Conservation (phyloP, 2,329 filamentous ascomycete genomes). For the Scedosporium minutisporum region DNA sequence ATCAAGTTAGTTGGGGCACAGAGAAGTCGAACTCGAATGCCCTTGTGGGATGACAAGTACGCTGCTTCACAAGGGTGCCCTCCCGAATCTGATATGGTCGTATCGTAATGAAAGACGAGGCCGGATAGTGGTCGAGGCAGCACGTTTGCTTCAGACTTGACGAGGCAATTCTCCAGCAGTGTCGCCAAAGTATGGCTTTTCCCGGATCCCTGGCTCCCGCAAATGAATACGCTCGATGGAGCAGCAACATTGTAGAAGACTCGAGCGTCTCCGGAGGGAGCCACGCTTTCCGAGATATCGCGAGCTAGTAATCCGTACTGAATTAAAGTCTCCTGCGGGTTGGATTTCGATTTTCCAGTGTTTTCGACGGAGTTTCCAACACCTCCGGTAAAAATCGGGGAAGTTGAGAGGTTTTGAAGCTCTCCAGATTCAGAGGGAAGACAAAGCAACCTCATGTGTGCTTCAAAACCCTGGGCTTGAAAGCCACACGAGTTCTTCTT, state of each 20-base stretch:
- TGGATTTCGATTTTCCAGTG: no score
- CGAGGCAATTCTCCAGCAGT: slow-evolving; percentile 47
- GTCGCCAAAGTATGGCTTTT: slow-evolving; percentile 53
- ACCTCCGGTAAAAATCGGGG: no score
- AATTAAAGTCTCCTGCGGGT: no score
- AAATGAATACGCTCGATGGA: slow-evolving; percentile 53
- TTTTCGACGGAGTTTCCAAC: no score
- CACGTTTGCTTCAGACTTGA: slow-evolving; percentile 30
- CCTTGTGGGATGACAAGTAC: slow-evolving; percentile 33
- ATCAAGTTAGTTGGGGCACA: slow-evolving; percentile 43
- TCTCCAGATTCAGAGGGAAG: no score
- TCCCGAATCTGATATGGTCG: slow-evolving; percentile 35
- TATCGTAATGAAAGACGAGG: slow-evolving; percentile 57
- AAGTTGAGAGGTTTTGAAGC: no score
- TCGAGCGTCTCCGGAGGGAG: slow-evolving; percentile 14
- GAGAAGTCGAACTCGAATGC: slow-evolving; percentile 40
- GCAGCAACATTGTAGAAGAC: slow-evolving; percentile 36
- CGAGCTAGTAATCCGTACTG: no score
- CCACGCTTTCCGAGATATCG: no score
- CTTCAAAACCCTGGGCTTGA: no score
- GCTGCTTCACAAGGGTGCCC: slow-evolving; percentile 51
- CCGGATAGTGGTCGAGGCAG: slow-evolving; percentile 46
- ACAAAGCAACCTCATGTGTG: no score
- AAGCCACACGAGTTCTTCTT: no score
- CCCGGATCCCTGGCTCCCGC: slow-evolving; percentile 54